A percentile compares a stretch with the other conserved stretches of the same genome.
Evolutionary conservation across 2,329 filamentous ascomycete genomes (phyloP).

Genomic region (Venturia asperata): DNA sequence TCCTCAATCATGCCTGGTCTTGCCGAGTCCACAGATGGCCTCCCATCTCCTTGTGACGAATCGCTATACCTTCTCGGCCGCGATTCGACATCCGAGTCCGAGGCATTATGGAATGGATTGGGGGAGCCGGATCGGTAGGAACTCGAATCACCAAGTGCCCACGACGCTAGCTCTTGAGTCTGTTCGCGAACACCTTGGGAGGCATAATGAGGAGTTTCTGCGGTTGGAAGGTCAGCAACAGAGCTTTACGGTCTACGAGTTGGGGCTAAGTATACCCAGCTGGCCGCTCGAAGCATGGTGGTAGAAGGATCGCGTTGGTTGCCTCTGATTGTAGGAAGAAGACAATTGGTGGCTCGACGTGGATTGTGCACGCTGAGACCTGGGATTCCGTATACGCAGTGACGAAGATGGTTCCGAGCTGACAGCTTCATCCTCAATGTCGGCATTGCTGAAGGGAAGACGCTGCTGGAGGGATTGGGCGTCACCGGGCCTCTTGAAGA

Average conservation of each 20-base stretch:
- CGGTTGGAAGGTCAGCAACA: constrained; percentile 42
- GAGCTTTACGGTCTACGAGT: not conserved
- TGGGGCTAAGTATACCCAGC: not conserved
- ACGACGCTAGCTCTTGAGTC: constrained; percentile 78
- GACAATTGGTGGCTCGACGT: constrained; percentile 17
- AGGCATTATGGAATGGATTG: constrained; percentile 24
- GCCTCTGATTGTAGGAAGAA: constrained; percentile 30
- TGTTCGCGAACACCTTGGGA: constrained; percentile 72
- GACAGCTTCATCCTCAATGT: constrained; percentile 15
- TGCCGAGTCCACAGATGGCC: constrained; percentile 29
- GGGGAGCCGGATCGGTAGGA: constrained; percentile 25
- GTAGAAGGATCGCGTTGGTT: constrained; percentile 65
- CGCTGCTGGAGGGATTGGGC: constrained; percentile 18
- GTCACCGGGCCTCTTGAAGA: constrained; percentile 3
- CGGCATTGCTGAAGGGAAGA: constrained; percentile 19
- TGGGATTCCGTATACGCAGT: not conserved
- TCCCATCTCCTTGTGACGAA: constrained; percentile 25
- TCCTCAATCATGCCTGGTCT: constrained; percentile 52
- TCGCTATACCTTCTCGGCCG: constrained; percentile 20
- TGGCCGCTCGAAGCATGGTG: constrained; percentile 55
- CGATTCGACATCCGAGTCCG: constrained; percentile 24
- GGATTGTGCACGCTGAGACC: not conserved
- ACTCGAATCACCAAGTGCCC: constrained; percentile 51
- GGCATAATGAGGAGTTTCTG: constrained; percentile 67
- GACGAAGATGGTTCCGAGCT: constrained; percentile 13